Percentiles rank a stretch among this genome's conserved stretches.
Evolutionary conservation across 129 eudicot genomes (phyloP).

Genomic region (Logfia minima): DNA sequence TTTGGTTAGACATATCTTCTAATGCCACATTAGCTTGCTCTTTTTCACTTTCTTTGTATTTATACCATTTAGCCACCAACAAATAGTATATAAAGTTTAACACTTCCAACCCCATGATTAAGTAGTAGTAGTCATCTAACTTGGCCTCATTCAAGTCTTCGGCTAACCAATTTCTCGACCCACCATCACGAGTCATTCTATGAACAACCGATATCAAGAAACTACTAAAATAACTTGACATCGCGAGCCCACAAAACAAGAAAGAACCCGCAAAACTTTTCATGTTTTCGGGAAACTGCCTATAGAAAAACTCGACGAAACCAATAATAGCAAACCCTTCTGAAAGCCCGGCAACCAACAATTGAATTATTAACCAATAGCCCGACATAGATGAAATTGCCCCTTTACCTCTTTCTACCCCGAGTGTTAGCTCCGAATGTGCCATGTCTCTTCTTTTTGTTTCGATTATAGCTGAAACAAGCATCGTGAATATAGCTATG

Average conservation of each 20-base stretch:
- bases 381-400: conserved; percentile 57
- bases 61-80: conserved; percentile 63
- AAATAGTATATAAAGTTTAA: conserved; percentile 49
- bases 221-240: conserved; percentile 48
- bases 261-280: conserved; percentile 51
- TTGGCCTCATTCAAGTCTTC: conserved; percentile 64
- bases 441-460: conserved; percentile 44
- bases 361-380: conserved; percentile 41
- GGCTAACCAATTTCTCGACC: conserved; percentile 51
- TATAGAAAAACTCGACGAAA: conserved; percentile 47
- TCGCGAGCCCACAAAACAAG: conserved; percentile 42
- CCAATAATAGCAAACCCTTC: conserved; percentile 51
- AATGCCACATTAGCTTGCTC: conserved; percentile 18
- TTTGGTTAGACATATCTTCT: conserved; percentile 33
- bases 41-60: conserved; percentile 48
- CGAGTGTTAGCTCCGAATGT: conserved; percentile 42
- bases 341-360: conserved; percentile 48
- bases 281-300: conserved; percentile 61
- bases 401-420: conserved; percentile 42
- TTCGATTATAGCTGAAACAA: conserved; percentile 49
- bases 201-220: conserved; percentile 48
- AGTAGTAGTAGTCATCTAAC: conserved; percentile 52
- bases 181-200: conserved; percentile 30
- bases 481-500: conserved; percentile 42
- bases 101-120: conserved; percentile 37